These are phyloP conservation scores for Vinca minor DNA, from an alignment of 257 asterid species.

Conservation along the genomic window DNA sequence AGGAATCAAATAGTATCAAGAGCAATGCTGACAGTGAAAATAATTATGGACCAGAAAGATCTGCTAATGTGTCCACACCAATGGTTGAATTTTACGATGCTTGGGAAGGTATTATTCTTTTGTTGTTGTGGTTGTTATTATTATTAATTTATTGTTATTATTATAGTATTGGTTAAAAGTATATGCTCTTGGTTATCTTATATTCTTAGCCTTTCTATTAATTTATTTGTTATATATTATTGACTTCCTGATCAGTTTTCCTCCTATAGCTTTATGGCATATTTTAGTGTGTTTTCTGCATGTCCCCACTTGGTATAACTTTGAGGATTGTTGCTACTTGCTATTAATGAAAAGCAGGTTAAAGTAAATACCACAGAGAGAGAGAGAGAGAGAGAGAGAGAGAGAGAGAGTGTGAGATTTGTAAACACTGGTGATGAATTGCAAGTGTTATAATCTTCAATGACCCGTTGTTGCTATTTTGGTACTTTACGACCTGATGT, in stretches of 20 bases:
- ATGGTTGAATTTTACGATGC: conserved; percentile 86
- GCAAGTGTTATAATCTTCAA: conserved; percentile 1
- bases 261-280: not conserved
- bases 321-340: conserved; percentile 1
- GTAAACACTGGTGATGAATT: conserved; percentile 4
- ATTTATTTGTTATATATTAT: not conserved
- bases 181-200: too few species aligned
- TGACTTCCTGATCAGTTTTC: not conserved
- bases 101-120: conserved; percentile 74
- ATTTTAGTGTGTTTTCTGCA: not conserved
- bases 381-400: not conserved
- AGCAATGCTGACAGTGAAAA: conserved; percentile 55
- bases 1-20: conserved; percentile 48
- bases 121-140: too few species aligned
- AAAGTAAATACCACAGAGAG: not conserved
- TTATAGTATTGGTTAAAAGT: too few species aligned
- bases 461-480: conserved; percentile 7
- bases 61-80: conserved; percentile 40
- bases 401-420: not conserved
- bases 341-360: not conserved
- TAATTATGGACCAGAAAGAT: too few species aligned
- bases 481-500: conserved; percentile 17
- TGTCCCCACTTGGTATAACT: not conserved
- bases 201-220: conserved; percentile 4
- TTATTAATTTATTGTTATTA: too few species aligned